Conservation (phyloP, 164 flowering plant species). For the Chloranthus sessilifolius region DNA sequence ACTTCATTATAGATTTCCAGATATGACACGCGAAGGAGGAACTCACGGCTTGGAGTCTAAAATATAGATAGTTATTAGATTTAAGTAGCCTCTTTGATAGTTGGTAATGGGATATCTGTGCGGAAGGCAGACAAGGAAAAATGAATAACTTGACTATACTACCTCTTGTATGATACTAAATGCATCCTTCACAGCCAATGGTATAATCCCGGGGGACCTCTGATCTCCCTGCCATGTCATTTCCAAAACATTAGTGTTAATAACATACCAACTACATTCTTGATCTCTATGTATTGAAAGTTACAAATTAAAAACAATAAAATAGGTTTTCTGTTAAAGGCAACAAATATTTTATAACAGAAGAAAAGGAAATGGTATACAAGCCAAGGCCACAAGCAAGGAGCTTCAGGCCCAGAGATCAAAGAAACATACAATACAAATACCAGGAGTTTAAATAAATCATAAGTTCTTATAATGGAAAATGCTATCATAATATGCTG, state of each 20-base stretch:
- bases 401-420: too few species aligned
- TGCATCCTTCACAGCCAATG: slow-evolving; percentile 94
- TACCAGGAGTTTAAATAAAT: too few species aligned
- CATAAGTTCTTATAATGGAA: too few species aligned
- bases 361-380: too few species aligned
- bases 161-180: slow-evolving; percentile 98
- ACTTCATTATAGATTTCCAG: slow-evolving; percentile 98
- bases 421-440: too few species aligned
- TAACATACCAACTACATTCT: slow-evolving; percentile 3
- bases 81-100: slow-evolving; percentile 8
- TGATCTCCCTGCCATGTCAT: slow-evolving; percentile 78
- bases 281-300: slow-evolving; percentile 5
- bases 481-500: too few species aligned
- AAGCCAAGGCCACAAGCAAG: too few species aligned
- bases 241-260: slow-evolving; percentile 10
- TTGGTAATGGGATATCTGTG: neutral
- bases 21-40: slow-evolving; percentile 91
- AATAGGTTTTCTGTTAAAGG: too few species aligned
- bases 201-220: slow-evolving; percentile 95
- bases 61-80: slow-evolving; percentile 15
- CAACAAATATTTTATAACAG: too few species aligned
- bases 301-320: too few species aligned
- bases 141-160: slow-evolving; percentile 6
- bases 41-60: slow-evolving; percentile 90
- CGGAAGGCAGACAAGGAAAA: neutral